Base-by-base conservation (phyloP, 2,329 filamentous ascomycete genomes). In the Remersonia thermophila region DNA sequence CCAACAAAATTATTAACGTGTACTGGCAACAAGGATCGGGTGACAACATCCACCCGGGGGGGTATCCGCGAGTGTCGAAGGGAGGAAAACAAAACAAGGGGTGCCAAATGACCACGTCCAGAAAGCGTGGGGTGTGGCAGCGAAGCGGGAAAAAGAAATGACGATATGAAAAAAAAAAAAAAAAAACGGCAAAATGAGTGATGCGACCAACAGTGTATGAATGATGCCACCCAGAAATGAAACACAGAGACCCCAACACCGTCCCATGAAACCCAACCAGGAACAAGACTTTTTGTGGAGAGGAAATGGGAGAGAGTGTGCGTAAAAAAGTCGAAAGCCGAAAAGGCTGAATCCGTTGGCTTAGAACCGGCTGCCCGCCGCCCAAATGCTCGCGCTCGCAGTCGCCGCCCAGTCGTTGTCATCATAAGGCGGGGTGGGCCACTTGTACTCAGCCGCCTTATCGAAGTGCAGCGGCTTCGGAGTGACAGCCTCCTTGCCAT, bases 401-500 rank as follows among this genome's bases (percentile, higher is more conserved):
- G 83, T 80, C 7, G 81, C 77, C 13, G 81, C 85, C 89, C 87
- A 96, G 55, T 94, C 87, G 44, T 79, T 78, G 50, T 93, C 87
- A 52, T 94, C 87, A 49, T 95, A 94, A 3, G 91, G 89, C 15
- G 91, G 91, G 12, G 91, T 96, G 3, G 87, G 89, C 81, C 87
- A 95, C 61, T 94, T 91, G 51, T 72, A 65, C 43, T 65, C 61
- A 10, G 59, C 55, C 1, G 62, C 51, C 65, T 75, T 74, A 51
- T 69, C 66, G 37, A 83, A 75, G 47, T 83, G 71, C 44, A 87
- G 59, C 9, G 83, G 82, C 57, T 80, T 83, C 7, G 80, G 74
- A 2, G 79, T 71, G 25, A 77, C 58, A 1, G 65, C 65, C 51
- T 77, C 71, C 26, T 72, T 66, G 17, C 69, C 67, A 26, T 78